Evolutionary conservation across 2,329 filamentous ascomycete genomes (phyloP).

Genomic region (Trichophyton simii): DNA sequence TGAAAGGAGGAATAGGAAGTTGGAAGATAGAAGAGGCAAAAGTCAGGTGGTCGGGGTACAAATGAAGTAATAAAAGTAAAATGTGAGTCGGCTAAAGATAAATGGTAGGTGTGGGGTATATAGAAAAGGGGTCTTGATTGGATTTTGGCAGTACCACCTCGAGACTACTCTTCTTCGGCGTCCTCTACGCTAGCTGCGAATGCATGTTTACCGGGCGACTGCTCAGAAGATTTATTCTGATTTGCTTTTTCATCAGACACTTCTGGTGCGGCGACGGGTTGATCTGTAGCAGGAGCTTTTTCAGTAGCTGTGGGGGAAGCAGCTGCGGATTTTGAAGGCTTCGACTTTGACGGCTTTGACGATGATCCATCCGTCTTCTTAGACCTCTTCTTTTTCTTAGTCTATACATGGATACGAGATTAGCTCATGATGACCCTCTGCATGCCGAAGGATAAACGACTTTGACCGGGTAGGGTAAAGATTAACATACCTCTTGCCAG

Average conservation of each 20-base stretch:
- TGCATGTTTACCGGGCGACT: constrained; percentile 27
- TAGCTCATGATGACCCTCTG: constrained; percentile 6
- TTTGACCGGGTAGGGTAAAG: neutral
- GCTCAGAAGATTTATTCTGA: constrained; percentile 24
- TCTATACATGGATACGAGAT: constrained; percentile 19
- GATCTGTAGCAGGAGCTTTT: neutral
- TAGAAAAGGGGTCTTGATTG: neutral
- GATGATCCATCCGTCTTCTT: constrained; percentile 14
- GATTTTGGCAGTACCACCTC: neutral
- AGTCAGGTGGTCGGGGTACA: neutral
- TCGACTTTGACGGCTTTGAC: constrained; percentile 7
- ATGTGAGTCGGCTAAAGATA: neutral
- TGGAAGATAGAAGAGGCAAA: neutral
- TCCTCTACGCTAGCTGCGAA: constrained; percentile 37
- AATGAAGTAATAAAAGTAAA: neutral
- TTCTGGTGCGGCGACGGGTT: constrained; percentile 8
- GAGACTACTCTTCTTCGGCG: constrained; percentile 27
- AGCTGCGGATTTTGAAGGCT: neutral
- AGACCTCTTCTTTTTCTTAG: constrained; percentile 31
- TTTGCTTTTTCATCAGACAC: constrained; percentile 21
- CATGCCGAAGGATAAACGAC: neutral
- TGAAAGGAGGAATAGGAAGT: neutral
- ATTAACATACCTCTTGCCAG: constrained; percentile 77
- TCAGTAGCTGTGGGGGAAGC: neutral
- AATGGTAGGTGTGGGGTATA: neutral